Percentiles rank a stretch among this genome's conserved stretches.
These are phyloP conservation scores for Carex cristatella DNA, from an alignment of 176 grass and related monocot genomes.

Conservation along the genomic window DNA sequence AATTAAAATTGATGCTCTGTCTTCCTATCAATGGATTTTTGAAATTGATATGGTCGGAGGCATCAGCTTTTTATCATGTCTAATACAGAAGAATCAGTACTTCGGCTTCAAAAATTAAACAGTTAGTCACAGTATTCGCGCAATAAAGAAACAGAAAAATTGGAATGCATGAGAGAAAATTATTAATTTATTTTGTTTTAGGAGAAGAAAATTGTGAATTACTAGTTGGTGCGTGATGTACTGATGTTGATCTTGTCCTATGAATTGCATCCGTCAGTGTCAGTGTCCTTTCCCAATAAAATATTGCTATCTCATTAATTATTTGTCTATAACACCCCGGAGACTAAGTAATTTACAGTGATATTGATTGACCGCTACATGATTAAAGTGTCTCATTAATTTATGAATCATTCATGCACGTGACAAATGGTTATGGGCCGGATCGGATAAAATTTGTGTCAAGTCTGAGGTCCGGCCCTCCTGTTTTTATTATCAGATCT, in stretches of 20 bases:
- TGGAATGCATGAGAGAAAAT: no score
- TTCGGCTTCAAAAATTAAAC: neutral
- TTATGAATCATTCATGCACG: no score
- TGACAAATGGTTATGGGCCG: no score
- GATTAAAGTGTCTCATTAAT: no score
- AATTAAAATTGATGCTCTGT: neutral
- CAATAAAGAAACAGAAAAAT: no score
- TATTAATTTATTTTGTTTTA: no score
- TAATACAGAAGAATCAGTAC: neutral
- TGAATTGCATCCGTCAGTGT: conserved; percentile 9
- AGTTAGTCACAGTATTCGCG: neutral
- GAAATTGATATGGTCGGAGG: no score
- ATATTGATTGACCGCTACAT: no score
- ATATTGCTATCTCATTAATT: neutral
- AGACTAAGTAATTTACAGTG: neutral
- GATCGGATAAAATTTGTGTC: no score
- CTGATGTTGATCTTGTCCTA: neutral
- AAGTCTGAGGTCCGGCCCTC: no score
- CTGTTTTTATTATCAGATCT: no score
- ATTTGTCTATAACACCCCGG: neutral
- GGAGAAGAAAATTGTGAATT: neutral
- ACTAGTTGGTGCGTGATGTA: neutral
- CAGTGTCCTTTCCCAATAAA: neutral
- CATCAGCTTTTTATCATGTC: neutral
- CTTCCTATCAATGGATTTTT: neutral